These are phyloP conservation scores for Termitomyces sp. DNA, from an alignment of 768 basidiomycete species.

Conservation along the genomic window DNA sequence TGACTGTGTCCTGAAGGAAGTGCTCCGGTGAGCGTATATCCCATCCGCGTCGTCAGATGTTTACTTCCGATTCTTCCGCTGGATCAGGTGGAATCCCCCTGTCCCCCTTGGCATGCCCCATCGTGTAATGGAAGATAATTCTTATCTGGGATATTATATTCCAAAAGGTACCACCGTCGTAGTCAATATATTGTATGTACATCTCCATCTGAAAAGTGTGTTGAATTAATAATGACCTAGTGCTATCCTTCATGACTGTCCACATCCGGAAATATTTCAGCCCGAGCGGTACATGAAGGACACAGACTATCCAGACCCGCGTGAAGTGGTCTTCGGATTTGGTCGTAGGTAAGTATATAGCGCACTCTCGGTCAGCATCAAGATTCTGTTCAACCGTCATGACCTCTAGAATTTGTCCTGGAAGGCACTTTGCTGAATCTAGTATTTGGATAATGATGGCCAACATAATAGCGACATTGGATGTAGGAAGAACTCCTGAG, in stretches of 20 bases:
- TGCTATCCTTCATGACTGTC: slow-evolving; percentile 40
- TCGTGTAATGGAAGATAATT: slow-evolving; percentile 47
- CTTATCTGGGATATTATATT: slow-evolving; percentile 42
- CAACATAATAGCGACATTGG: slow-evolving; percentile 40
- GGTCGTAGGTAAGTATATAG: slow-evolving; percentile 40
- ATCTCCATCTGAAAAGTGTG: not conserved
- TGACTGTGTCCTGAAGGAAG: slow-evolving; percentile 44
- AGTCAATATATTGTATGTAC: slow-evolving; percentile 40
- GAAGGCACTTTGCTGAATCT: slow-evolving; percentile 47
- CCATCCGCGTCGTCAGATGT: not conserved
- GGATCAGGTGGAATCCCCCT: slow-evolving; percentile 41
- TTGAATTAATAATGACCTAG: slow-evolving; percentile 18
- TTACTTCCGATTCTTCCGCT: slow-evolving; percentile 1
- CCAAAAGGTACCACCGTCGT: slow-evolving; percentile 41
- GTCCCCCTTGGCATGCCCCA: slow-evolving; percentile 51
- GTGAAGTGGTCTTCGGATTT: slow-evolving; percentile 52
- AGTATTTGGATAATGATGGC: slow-evolving; percentile 44
- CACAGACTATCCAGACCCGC: slow-evolving; percentile 37
- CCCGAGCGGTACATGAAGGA: slow-evolving; percentile 48
- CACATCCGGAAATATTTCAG: slow-evolving; percentile 40
- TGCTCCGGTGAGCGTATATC: slow-evolving; percentile 33
- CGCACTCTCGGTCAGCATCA: not conserved
- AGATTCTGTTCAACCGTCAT: not conserved
- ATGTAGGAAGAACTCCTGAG: slow-evolving; percentile 38
- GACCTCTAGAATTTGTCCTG: slow-evolving; percentile 45